Evolutionary conservation across 495 filamentous ascomycete species (phyloP).

Genomic region (Penicillium chermesinum): DNA sequence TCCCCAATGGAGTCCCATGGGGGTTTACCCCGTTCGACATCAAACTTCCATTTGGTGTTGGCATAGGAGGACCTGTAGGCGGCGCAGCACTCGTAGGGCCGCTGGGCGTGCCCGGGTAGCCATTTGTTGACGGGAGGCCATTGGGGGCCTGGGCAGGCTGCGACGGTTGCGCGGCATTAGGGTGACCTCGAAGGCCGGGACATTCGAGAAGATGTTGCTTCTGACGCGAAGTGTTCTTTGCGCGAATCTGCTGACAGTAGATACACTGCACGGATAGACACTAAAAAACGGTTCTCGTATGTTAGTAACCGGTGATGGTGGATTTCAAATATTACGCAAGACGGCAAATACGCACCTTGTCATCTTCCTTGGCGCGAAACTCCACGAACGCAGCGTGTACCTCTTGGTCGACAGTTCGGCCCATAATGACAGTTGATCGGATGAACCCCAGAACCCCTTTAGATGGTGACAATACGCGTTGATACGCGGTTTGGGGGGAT

Average conservation of each 20-base stretch:
- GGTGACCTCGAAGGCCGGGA: conserved; percentile 44
- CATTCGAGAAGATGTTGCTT: conserved; percentile 54
- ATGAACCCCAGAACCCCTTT: conserved; percentile 1
- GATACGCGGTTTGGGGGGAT: neutral
- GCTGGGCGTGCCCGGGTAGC: conserved; percentile 44
- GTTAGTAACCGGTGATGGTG: conserved; percentile 31
- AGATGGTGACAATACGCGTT: neutral
- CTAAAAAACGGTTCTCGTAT: conserved; percentile 31
- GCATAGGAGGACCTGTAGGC: conserved; percentile 29
- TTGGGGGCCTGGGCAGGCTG: conserved; percentile 39
- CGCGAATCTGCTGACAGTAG: conserved; percentile 54
- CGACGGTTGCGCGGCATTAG: conserved; percentile 39
- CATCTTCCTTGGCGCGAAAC: conserved; percentile 57
- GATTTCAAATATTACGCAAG: conserved; percentile 46
- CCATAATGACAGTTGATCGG: conserved; percentile 40
- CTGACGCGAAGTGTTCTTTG: conserved; percentile 55
- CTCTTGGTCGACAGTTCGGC: conserved; percentile 53
- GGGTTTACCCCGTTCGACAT: conserved; percentile 45
- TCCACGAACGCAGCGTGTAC: conserved; percentile 56
- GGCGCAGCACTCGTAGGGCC: conserved; percentile 32
- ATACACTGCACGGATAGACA: conserved; percentile 57
- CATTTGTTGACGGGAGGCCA: conserved; percentile 41
- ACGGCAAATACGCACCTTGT: conserved; percentile 45
- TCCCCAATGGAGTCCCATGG: conserved; percentile 42
- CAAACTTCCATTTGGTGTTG: conserved; percentile 37